Base-by-base conservation (phyloP, 129 eudicot species). In the Helichrysum umbraculigerum region DNA sequence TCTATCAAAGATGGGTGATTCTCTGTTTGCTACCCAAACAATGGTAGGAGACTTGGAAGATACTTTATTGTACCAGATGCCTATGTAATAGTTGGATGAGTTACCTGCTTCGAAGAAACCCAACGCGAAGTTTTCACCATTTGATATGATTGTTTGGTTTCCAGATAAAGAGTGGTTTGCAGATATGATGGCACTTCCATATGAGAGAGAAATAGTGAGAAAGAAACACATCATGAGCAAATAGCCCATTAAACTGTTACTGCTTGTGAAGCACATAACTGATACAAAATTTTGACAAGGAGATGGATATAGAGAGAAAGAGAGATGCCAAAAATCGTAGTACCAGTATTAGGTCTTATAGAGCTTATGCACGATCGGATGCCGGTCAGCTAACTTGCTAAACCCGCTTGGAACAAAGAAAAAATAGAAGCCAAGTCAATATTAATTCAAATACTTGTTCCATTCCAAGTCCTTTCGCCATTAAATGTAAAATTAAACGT, bases 51-150 rank as follows among this genome's bases (percentile, higher is more conserved):
- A 42, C 30, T 1, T 64, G 30, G 67, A 34, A 11, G 67, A 4
- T 12, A 86, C 64, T 51, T 83, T 78, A 16, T 84, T 84, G 68
- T 84, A 86, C 93, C 93, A 88, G 9, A 86, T 84, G 62, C 97
- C 89, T 75, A 91, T 42, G 81, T 91, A 88, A 66, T 81, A 82
- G 64, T 79, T 84, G 33, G 87, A 86, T 71, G 91, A 78, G 15
- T 86, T 86, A 69, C 93, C 93, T 72, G 93, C 77, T 47, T 73
- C 72, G 80, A 85, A 90, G 80, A 90, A 90, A 25, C 96, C 96
- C 29, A 87, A 61, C 65, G 69, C 85, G 33, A 88, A 90, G 21
- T 63, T 80, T 70, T 78, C 88, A 62, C 82, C 80, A 11, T 81
- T 50, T 16, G 91, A 87, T 69, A 76, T 17, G 37, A 90, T 72